These are phyloP conservation scores for Bipolaris victoriae DNA, from an alignment of 2,329 filamentous ascomycete genomes.

Conservation along the genomic window DNA sequence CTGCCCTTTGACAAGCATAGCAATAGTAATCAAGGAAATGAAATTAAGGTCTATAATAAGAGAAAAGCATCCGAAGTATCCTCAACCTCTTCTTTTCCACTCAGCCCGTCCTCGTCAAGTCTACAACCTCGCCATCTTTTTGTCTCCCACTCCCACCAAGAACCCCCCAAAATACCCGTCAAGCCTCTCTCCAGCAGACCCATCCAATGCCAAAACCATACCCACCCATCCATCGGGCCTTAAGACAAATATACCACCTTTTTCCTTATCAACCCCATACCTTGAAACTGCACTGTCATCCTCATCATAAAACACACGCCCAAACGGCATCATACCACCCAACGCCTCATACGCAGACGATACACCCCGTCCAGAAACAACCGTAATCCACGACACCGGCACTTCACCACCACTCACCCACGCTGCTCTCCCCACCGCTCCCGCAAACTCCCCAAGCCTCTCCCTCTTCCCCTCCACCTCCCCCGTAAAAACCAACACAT, in stretches of 20 bases:
- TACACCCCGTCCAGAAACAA: conserved; percentile 33
- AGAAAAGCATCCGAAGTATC: too few relatives aligned
- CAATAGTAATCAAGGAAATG: too few relatives aligned
- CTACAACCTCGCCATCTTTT: background rate
- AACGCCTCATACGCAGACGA: conserved; percentile 41
- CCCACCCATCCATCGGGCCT: conserved; percentile 46
- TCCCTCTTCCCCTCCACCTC: conserved; percentile 28
- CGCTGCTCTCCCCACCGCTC: conserved; percentile 4
- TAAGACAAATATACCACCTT: conserved; percentile 40
- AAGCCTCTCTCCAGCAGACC: conserved; percentile 16
- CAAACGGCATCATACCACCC: conserved; percentile 40
- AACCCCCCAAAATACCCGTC: conserved; percentile 33
- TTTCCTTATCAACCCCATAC: conserved; percentile 35
- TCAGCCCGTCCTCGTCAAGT: background rate
- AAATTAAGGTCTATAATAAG: too few relatives aligned
- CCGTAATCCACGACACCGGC: conserved; percentile 34
- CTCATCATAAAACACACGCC: conserved; percentile 47
- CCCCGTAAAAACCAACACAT: conserved; percentile 53
- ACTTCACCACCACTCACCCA: conserved; percentile 21
- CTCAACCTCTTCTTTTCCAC: too few relatives aligned
- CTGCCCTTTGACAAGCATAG: too few relatives aligned
- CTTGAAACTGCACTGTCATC: conserved; percentile 39
- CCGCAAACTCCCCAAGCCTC: conserved; percentile 20
- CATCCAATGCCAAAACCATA: conserved; percentile 24
- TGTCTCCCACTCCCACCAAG: conserved; percentile 1